Base-by-base conservation (phyloP, 176 grass and related monocot species). In the Cymbopogon citratus region DNA sequence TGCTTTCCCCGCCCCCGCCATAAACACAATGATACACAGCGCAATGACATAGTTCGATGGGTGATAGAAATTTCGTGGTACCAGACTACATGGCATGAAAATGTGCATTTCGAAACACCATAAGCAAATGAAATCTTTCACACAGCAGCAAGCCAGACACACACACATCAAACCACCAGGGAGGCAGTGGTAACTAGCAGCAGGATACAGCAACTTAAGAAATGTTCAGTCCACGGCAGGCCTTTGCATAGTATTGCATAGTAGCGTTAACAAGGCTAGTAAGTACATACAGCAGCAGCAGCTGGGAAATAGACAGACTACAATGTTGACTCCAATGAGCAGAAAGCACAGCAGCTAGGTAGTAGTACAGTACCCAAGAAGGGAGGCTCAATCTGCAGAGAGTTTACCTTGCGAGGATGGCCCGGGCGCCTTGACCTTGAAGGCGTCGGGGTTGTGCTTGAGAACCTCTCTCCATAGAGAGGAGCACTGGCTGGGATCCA, bases 401-500 rank as follows among this genome's bases (percentile, higher is more conserved):
- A 59, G 86, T 91, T 93, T 99, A 99, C 96, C 96, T 99, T 80
- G 90, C 69, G 18, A 23, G 28, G 39, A 39, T 6, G 34, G 80
- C 33, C 76, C 69, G 59, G 52, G 73, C 15, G 86, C 41, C 46
- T 77, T 89, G 71, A 77, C 59, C 43, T 63, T 88, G 69, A 99
- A 99, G 52, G 85, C 92, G 74, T 91, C 72, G 52, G 91, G 91
- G 73, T 95, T 93, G 43, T 93, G 83, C 85, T 90, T 93, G 64
- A 93, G 89, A 63, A 99, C 96, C 81, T 99, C 92, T 63, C 71
- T 90, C 85, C 90, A 95, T 29, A 99, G 89, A 91, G 85, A 91
- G 18, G 96, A 99, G 85, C 86, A 80, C 45, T 88, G 78, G 69
- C 18, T 76, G 66, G 74, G 87, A 51, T 91, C 91, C 51, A 63